Conservation (phyloP, 768 basidiomycete species). For the Lactarius trivialis region DNA sequence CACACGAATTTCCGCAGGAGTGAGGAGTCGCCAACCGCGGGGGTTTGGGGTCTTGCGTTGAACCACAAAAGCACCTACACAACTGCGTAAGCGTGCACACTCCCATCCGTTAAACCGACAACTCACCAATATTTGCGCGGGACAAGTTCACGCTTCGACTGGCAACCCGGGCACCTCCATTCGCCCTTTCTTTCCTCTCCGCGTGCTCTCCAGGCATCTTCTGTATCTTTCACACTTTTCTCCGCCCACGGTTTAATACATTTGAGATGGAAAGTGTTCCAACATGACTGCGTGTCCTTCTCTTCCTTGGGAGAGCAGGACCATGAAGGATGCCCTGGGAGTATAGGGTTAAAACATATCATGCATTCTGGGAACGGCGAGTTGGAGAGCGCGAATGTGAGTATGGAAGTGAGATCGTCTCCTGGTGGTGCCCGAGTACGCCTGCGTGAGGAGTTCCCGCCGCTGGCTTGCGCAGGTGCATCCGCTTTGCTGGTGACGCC, state of each 20-base stretch:
- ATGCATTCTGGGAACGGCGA: conserved; percentile 73
- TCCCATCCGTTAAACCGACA: neutral
- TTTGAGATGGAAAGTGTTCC: conserved; percentile 85
- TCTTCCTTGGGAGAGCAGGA: conserved; percentile 59
- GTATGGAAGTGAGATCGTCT: conserved; percentile 72
- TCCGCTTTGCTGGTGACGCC: neutral
- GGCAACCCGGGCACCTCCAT: conserved; percentile 95
- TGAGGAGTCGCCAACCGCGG: conserved; percentile 67
- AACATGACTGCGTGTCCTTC: conserved; percentile 59
- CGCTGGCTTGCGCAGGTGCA: neutral
- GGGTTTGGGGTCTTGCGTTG: conserved; percentile 64
- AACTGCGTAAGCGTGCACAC: neutral
- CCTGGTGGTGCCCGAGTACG: conserved; percentile 19
- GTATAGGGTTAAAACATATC: conserved; percentile 77
- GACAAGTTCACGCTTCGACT: conserved; percentile 61
- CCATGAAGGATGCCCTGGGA: conserved; percentile 78
- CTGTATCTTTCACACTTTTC: conserved; percentile 68
- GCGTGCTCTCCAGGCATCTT: conserved; percentile 64
- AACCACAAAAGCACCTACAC: conserved; percentile 77
- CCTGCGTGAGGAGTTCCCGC: neutral
- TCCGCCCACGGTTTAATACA: conserved; percentile 87
- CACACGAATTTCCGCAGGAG: conserved; percentile 67
- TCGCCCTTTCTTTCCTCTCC: conserved; percentile 65
- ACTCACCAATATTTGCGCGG: conserved; percentile 62
- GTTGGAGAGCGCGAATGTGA: conserved; percentile 57